Evolutionary conservation across 208 protist genomes (phyloP).

Genomic region (Novymonas esmeraldas): DNA sequence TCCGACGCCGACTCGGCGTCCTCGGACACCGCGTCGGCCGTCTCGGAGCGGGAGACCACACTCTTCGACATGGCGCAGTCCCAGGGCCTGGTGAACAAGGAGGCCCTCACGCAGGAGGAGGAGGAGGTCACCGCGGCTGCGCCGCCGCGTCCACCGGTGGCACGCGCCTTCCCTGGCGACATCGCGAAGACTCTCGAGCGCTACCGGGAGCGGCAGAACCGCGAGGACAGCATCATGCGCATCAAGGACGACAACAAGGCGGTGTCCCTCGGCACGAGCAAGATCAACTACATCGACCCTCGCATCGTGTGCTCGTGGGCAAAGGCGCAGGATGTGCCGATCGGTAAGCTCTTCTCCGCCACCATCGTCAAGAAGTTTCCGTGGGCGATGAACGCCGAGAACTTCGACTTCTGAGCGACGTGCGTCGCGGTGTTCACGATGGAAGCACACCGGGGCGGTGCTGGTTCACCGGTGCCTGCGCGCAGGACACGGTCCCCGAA

Average conservation of each 20-base stretch:
- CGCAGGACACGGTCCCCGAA: too few relatives aligned
- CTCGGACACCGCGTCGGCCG: slow-evolving; percentile 6
- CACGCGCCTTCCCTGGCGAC: slow-evolving; percentile 75
- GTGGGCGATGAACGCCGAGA: slow-evolving; percentile 93
- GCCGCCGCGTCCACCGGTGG: slow-evolving; percentile 75
- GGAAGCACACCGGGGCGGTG: neutral
- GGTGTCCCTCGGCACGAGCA: slow-evolving; percentile 97
- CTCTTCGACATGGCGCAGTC: slow-evolving; percentile 62
- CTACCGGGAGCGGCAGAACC: slow-evolving; percentile 79
- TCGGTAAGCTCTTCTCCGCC: slow-evolving; percentile 97
- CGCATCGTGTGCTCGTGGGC: slow-evolving; percentile 98
- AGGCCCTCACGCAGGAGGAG: slow-evolving; percentile 41
- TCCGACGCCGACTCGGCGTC: slow-evolving; percentile 19
- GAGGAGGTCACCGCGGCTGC: slow-evolving; percentile 38
- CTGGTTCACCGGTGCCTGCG: neutral
- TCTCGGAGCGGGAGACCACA: slow-evolving; percentile 48
- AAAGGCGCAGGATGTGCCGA: slow-evolving; percentile 91
- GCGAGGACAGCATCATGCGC: slow-evolving; percentile 78
- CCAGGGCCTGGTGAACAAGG: slow-evolving; percentile 55
- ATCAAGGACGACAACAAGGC: slow-evolving; percentile 93
- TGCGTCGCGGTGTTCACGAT: neutral
- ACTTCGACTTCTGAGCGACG: slow-evolving; percentile 71
- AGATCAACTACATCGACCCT: slow-evolving; percentile 99
- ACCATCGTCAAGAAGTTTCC: slow-evolving; percentile 97
- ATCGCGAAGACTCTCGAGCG: slow-evolving; percentile 64